These are phyloP conservation scores for Penicillium glabrum DNA, from an alignment of 2,329 filamentous ascomycete genomes.

Conservation along the genomic window DNA sequence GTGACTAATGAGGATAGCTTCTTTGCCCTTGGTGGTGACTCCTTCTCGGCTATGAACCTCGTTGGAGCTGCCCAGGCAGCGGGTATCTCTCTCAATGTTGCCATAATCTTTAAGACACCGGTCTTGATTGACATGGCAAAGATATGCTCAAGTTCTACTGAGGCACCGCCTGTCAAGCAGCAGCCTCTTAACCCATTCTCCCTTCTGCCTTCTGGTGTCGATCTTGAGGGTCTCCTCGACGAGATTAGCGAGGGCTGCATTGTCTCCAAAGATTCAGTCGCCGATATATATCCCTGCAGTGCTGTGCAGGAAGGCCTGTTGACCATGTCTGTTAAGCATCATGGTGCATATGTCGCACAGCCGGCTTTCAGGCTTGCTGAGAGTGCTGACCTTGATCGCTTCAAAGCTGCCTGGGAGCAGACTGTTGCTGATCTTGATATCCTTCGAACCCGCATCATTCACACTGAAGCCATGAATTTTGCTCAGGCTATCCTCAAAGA, in stretches of 20 bases:
- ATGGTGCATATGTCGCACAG: conserved; percentile 51
- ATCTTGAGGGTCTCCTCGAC: conserved; percentile 23
- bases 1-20: conserved; percentile 48
- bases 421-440: conserved; percentile 48
- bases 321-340: conserved; percentile 49
- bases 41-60: conserved; percentile 49
- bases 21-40: conserved; percentile 49
- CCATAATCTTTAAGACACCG: conserved; percentile 47
- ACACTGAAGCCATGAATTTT: conserved; percentile 38
- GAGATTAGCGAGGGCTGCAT: conserved; percentile 33
- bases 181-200: conserved; percentile 27
- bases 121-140: conserved; percentile 45
- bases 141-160: conserved; percentile 19
- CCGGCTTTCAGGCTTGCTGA: conserved; percentile 42
- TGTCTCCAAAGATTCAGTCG: conserved; percentile 29
- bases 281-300: conserved; percentile 46
- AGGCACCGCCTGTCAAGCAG: not conserved
- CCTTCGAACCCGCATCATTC: conserved; percentile 49
- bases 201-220: conserved; percentile 23
- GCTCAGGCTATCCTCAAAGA: conserved; percentile 43
- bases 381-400: conserved; percentile 40
- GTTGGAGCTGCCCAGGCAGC: conserved; percentile 42
- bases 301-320: conserved; percentile 48
- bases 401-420: conserved; percentile 50
- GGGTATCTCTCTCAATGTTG: conserved; percentile 42